These are phyloP conservation scores for Gilbertella persicaria DNA, from an alignment of 371 early-diverging fungal genomes.

Conservation along the genomic window DNA sequence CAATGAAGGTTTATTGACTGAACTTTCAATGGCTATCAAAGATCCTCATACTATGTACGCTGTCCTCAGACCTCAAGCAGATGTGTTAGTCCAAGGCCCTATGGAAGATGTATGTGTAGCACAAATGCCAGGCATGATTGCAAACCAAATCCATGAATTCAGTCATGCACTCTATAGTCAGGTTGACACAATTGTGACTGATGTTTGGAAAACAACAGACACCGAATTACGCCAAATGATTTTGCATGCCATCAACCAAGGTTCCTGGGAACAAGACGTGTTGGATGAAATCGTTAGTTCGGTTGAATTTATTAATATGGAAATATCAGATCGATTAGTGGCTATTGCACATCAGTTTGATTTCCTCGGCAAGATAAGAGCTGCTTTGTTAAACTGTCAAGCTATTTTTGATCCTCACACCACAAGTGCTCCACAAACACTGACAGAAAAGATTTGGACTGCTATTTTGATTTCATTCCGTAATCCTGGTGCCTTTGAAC, in stretches of 20 bases:
- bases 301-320: slow-evolving; percentile 18
- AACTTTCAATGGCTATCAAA: slow-evolving; percentile 16
- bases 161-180: slow-evolving; percentile 15
- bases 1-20: slow-evolving; percentile 18
- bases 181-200: slow-evolving; percentile 4
- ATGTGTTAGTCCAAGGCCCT: slow-evolving; percentile 3
- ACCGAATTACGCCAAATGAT: slow-evolving; percentile 9
- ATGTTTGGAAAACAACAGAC: slow-evolving; percentile 9
- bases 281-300: slow-evolving; percentile 6
- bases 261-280: slow-evolving; percentile 10
- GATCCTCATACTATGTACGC: slow-evolving; percentile 10
- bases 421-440: not conserved
- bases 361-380: slow-evolving; percentile 4
- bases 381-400: slow-evolving; percentile 9
- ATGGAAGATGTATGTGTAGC: slow-evolving; percentile 20
- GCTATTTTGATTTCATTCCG: slow-evolving; percentile 7
- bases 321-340: slow-evolving; percentile 18
- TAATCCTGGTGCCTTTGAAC: not conserved
- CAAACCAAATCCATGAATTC: slow-evolving; percentile 27
- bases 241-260: slow-evolving; percentile 7
- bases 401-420: not conserved
- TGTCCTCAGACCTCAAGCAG: slow-evolving; percentile 15
- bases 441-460: slow-evolving; percentile 11
- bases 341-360: slow-evolving; percentile 8
- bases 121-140: slow-evolving; percentile 33